phyloP scores from a whole-genome alignment of 495 filamentous ascomycete genomes.

The Neurospora sp. region DNA sequence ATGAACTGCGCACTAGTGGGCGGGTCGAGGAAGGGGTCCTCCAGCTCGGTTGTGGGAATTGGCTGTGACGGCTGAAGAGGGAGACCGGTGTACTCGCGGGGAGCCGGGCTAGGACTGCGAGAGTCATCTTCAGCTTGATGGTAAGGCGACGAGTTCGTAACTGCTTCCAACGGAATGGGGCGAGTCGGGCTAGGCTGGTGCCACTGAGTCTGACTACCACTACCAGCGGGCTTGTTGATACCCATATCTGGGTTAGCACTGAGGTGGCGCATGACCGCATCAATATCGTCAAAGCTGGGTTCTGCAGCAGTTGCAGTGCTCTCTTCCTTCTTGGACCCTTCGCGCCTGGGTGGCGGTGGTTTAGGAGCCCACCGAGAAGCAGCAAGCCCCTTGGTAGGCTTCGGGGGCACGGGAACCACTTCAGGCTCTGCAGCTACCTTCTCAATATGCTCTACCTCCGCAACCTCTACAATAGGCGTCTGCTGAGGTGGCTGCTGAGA shows the following conservation, averaged over 20 bases:
- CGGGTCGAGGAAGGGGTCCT: slow-evolving; percentile 40
- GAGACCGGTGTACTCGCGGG: slow-evolving; percentile 38
- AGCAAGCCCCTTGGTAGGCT: slow-evolving; percentile 19
- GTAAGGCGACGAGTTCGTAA: slow-evolving; percentile 41
- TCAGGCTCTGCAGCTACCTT: neutral
- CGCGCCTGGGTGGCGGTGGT: slow-evolving; percentile 4
- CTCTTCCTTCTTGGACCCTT: neutral
- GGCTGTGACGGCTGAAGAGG: slow-evolving; percentile 18
- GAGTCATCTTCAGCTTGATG: slow-evolving; percentile 49
- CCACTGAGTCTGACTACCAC: slow-evolving; percentile 31
- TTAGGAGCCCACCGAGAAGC: slow-evolving; percentile 22
- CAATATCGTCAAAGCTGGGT: slow-evolving; percentile 68
- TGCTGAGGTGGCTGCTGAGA: slow-evolving; percentile 24
- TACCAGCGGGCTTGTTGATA: slow-evolving; percentile 49
- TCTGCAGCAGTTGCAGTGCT: slow-evolving; percentile 13
- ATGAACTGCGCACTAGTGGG: slow-evolving; percentile 26
- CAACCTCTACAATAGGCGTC: slow-evolving; percentile 2
- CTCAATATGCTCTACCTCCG: slow-evolving; percentile 8
- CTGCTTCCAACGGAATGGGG: slow-evolving; percentile 22
- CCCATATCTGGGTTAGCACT: slow-evolving; percentile 63
- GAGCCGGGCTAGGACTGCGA: slow-evolving; percentile 69
- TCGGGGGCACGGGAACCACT: neutral
- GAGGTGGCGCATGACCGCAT: slow-evolving; percentile 75
- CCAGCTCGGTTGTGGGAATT: slow-evolving; percentile 28
- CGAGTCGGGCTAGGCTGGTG: slow-evolving; percentile 31